These are phyloP conservation scores for Dovyalis caffra DNA, from an alignment of 345 rosid genomes.

Conservation along the genomic window DNA sequence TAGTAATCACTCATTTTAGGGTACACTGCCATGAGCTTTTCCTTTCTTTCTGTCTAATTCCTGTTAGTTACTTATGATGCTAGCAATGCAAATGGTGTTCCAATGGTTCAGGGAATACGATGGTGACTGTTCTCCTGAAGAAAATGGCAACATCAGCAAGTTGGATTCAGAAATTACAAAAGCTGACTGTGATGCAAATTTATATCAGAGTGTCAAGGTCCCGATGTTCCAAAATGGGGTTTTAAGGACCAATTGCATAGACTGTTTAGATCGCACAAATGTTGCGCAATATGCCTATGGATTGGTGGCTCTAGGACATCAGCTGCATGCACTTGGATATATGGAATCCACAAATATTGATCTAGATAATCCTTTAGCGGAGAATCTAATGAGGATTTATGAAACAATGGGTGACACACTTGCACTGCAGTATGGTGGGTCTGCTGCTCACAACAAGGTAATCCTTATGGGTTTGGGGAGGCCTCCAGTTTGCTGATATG, in stretches of 20 bases:
- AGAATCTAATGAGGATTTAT: constrained; percentile 70
- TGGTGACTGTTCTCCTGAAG: constrained; percentile 24
- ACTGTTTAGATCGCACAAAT: constrained; percentile 94
- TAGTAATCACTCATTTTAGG: not conserved
- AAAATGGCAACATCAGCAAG: constrained; percentile 31
- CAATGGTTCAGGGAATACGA: constrained; percentile 46
- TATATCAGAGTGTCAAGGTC: constrained; percentile 29
- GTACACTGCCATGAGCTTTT: not conserved
- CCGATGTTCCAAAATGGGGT: constrained; percentile 76
- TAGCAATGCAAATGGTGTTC: constrained; percentile 28
- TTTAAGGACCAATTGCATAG: constrained; percentile 94
- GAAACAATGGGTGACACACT: constrained; percentile 97
- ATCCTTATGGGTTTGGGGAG: not conserved
- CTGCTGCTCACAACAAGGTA: constrained; percentile 98
- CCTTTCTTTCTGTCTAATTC: not conserved
- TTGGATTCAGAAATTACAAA: constrained; percentile 30
- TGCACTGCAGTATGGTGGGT: constrained; percentile 95
- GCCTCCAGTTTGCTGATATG: not conserved
- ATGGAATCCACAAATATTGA: constrained; percentile 47
- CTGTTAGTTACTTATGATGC: not conserved
- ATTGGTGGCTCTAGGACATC: constrained; percentile 77
- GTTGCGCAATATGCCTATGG: constrained; percentile 96
- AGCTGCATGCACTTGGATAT: constrained; percentile 63
- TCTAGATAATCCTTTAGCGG: constrained; percentile 72
- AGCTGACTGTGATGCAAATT: constrained; percentile 22